A percentile compares a stretch with the other conserved stretches of the same genome.
Conservation (phyloP, 1,284 basidiomycete genomes). For the Leucocoprinus gongylophorus region DNA sequence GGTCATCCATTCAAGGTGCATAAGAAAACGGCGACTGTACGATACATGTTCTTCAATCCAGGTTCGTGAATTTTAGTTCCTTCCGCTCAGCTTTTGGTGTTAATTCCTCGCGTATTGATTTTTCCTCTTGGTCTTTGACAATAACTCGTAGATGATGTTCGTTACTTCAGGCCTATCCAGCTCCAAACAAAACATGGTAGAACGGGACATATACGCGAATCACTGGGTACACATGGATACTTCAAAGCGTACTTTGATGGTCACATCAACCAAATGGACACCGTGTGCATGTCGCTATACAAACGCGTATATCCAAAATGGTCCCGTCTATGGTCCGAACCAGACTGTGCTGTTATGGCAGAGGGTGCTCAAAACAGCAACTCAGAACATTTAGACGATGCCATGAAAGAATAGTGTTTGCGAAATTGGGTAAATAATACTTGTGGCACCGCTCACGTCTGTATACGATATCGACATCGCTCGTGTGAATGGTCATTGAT, state of each 20-base stretch:
- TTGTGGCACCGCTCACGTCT: neutral
- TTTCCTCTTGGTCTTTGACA: neutral
- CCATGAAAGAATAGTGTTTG: slow-evolving; percentile 33
- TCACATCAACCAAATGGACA: slow-evolving; percentile 94
- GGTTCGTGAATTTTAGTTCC: slow-evolving; percentile 35
- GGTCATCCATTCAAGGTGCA: slow-evolving; percentile 98
- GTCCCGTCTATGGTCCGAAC: slow-evolving; percentile 47
- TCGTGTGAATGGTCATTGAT: neutral
- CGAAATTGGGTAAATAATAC: neutral
- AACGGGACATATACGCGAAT: slow-evolving; percentile 88
- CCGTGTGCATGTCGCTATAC: slow-evolving; percentile 86
- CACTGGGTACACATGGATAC: slow-evolving; percentile 97
- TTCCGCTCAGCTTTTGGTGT: neutral
- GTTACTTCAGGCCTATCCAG: slow-evolving; percentile 92
- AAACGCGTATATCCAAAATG: slow-evolving; percentile 90
- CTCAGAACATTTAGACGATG: slow-evolving; percentile 16
- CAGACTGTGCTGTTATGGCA: neutral
- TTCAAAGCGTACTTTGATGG: slow-evolving; percentile 98
- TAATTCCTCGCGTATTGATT: neutral
- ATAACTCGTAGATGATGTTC: slow-evolving; percentile 65
- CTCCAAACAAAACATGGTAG: slow-evolving; percentile 91
- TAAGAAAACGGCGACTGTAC: slow-evolving; percentile 94
- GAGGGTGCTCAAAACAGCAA: neutral
- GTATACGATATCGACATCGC: neutral
- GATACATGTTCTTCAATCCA: slow-evolving; percentile 97